Conservation (phyloP, 2,329 filamentous ascomycete genomes). For the Fusarium udum region DNA sequence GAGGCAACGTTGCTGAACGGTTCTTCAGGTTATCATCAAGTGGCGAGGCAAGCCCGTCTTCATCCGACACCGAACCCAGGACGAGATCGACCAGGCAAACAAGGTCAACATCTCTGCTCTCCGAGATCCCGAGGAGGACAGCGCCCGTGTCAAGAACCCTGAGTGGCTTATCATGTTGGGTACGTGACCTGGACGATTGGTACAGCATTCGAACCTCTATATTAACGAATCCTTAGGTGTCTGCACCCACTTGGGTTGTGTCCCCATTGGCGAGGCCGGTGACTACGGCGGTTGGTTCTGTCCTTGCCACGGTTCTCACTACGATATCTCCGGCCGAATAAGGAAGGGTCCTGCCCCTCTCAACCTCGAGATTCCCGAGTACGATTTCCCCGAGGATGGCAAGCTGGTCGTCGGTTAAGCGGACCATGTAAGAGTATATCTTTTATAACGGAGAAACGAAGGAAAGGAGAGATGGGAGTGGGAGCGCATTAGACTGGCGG, state of each 20-base stretch:
- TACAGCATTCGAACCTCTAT: background rate
- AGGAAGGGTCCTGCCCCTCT: slow-evolving; percentile 96
- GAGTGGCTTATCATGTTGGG: slow-evolving; percentile 99
- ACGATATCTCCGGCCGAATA: slow-evolving; percentile 99
- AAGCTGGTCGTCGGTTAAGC: slow-evolving; percentile 92
- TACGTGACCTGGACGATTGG: slow-evolving; percentile 53
- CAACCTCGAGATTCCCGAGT: slow-evolving; percentile 93
- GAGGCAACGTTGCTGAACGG: slow-evolving; percentile 3
- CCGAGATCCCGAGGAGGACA: slow-evolving; percentile 90
- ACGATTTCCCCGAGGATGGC: slow-evolving; percentile 92
- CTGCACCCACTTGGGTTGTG: slow-evolving; percentile 99
- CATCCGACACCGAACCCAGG: slow-evolving; percentile 94
- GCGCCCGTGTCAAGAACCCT: slow-evolving; percentile 95
- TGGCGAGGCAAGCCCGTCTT: slow-evolving; percentile 99
- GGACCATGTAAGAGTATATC: slow-evolving; percentile 43
- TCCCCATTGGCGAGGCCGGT: slow-evolving; percentile 97
- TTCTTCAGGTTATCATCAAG: slow-evolving; percentile 90
- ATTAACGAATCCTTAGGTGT: slow-evolving; percentile 69
- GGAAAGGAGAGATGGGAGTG: slow-evolving; percentile 1
- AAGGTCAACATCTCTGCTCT: slow-evolving; percentile 82
- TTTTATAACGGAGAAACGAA: slow-evolving; percentile 24
- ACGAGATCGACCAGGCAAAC: slow-evolving; percentile 96
- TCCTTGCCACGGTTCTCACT: slow-evolving; percentile 99
- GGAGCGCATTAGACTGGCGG: slow-evolving; percentile 40
- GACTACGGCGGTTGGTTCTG: slow-evolving; percentile 99